Conservation (phyloP, 768 basidiomycete species). For the Boletus rubescentipes region DNA sequence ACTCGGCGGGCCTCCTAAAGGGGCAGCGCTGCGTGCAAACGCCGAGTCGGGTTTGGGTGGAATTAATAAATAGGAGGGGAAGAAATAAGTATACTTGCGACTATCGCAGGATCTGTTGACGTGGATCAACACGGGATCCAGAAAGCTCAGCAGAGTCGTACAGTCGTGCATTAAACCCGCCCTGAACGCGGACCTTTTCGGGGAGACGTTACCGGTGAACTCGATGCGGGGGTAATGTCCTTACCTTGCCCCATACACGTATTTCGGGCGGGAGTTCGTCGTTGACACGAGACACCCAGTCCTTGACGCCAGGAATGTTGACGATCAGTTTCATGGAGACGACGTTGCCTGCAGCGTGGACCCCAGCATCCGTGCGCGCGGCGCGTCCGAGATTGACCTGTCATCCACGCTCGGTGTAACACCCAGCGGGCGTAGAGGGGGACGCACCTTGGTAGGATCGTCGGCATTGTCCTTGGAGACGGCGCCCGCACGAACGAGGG, state of each 20-base stretch:
- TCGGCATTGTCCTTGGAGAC: slow-evolving; percentile 94
- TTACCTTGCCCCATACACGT: slow-evolving; percentile 85
- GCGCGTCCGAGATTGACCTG: slow-evolving; percentile 85
- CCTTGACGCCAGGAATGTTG: slow-evolving; percentile 64
- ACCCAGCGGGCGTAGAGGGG: not conserved
- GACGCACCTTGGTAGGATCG: slow-evolving; percentile 77
- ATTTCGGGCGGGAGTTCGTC: slow-evolving; percentile 88
- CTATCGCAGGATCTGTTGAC: slow-evolving; percentile 80
- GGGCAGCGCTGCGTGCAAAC: slow-evolving; percentile 43
- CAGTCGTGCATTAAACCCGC: slow-evolving; percentile 81
- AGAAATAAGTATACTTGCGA: slow-evolving; percentile 95
- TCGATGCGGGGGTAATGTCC: slow-evolving; percentile 28
- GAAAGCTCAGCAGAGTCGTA: slow-evolving; percentile 30
- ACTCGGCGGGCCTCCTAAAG: slow-evolving; percentile 8
- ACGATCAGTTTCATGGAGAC: slow-evolving; percentile 91
- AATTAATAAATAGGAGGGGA: slow-evolving; percentile 89
- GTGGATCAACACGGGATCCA: slow-evolving; percentile 1
- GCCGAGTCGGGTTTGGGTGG: slow-evolving; percentile 81
- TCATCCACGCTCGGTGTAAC: not conserved
- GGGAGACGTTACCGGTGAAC: not conserved
- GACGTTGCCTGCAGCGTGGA: slow-evolving; percentile 94
- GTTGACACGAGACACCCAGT: slow-evolving; percentile 76
- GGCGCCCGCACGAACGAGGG: slow-evolving; percentile 85
- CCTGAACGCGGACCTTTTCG: slow-evolving; percentile 63
- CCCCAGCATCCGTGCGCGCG: slow-evolving; percentile 95